Evolutionary conservation across 2,329 filamentous ascomycete genomes (phyloP), one percentile per base, ranked within the genome.

Genomic region (Metarhizium brunneum): DNA sequence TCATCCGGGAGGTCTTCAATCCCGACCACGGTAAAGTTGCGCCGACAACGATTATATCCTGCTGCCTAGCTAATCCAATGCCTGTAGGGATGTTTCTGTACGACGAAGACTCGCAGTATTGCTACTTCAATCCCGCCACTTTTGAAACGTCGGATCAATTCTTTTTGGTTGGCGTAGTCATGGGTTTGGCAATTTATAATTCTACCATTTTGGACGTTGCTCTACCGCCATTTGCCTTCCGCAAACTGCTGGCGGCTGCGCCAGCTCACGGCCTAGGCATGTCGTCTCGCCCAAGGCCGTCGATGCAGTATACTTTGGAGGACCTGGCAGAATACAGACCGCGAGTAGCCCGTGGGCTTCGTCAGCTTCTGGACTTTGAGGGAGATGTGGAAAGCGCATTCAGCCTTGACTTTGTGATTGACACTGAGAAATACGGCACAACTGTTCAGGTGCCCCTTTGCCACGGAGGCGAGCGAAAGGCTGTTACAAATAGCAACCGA

Each of bases 101-200:
- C 69, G 92, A 96, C 59, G 90, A 95, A 53, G 90, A 96, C 64
- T 95, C 91, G 3, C 82, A 83, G 50, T 90, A 88, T 66, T 96
- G 92, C 71, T 96, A 96, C 70, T 96, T 96, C 74, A 96, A 96
- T 66, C 88, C 91, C 0, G 83, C 86, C 66, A 90, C 88, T 16
- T 91, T 96, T 63, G 92, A 96, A 68, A 92, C 89, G 0, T 92
- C 90, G 0, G 90, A 96, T 65, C 90, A 95, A 61, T 96, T 89
- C 70, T 95, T 94, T 66, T 78, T 96, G 25, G 88, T 96, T 32
- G 92, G 92, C 1, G 89, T 94, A 13, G 79, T 96, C 7, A 79
- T 96, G 54, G 92, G 92, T 0, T 76, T 96, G 57, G 92, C 92
- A 14, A 95, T 96, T 58, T 95, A 96, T 73, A 96, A 96, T 69